Evolutionary conservation across 345 rosid species (phyloP), one percentile per base, ranked within the genome.

Genomic region (Isatis tinctoria): DNA sequence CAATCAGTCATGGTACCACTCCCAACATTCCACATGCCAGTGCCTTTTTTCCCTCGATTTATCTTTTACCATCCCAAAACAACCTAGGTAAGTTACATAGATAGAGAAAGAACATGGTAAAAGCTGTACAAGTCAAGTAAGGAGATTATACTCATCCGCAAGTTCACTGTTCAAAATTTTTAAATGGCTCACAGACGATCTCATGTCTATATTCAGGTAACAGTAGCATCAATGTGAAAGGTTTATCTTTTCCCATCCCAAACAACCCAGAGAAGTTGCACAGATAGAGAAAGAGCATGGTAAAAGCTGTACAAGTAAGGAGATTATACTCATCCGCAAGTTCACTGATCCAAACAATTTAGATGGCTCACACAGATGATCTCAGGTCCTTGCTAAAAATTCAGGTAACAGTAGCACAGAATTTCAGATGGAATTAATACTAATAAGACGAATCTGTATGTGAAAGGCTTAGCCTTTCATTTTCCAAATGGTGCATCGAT

Each of bases 1-100:
- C 79, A 76, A 63, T 76, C 71, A 62, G 18, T 69, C 70, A 63
- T 26, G 49, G 65, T 61, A 74, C 54, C 70, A 52, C 27, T 69
- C 59, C 70, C 44, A 69, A 76, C 70, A 69, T 44, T 76, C 59
- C 75, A 76, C 79, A 76, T 76, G 79, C 65, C 36, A 52, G 5
- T 53, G 70, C 47, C 60, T 52, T 37, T 39, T 28, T 6, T 12
- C 36, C 35, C 32, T 39, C 51, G 28, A 61, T 16, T 52, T 1
- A 44, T 44, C 65, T 62, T 62, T 44, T 26, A 27, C 1, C 27
- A 52, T 5, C 65, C 64, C n/a, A 7, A 48, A 58, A 37, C 32
- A 59, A 59, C 10, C 52, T 0, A 32, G 20, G 60, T 48, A 60
- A 75, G 56, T 69, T 51, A 52, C 74, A 27, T 47, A 66, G 24